Evolutionary conservation across 495 filamentous ascomycete species (phyloP).

Genomic region (Parachaetomium inaequale): DNA sequence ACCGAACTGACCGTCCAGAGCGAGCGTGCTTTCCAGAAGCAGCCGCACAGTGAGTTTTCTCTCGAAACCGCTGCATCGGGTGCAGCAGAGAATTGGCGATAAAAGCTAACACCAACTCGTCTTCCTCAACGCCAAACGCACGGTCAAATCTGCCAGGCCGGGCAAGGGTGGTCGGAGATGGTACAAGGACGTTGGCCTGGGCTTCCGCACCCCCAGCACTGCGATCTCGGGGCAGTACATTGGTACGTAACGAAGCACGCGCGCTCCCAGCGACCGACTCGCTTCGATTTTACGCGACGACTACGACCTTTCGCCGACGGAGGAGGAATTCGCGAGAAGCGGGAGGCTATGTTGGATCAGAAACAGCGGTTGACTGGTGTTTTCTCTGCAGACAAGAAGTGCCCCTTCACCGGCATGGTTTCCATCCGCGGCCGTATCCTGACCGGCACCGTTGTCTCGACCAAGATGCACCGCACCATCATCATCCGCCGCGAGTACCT

Average conservation of each 20-base stretch:
- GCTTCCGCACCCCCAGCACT: conserved; percentile 94
- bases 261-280: conserved; percentile 11
- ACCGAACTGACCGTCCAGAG: conserved; percentile 98
- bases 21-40: conserved; percentile 98
- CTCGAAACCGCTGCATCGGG: conserved; percentile 2
- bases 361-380: conserved; percentile 24
- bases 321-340: conserved; percentile 1
- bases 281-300: conserved; percentile 15
- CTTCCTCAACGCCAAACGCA: conserved; percentile 93
- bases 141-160: conserved; percentile 75
- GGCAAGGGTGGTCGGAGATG: conserved; percentile 89
- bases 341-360: not conserved
- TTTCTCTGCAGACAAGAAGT: conserved; percentile 88
- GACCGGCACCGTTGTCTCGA: conserved; percentile 96
- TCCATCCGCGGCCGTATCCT: conserved; percentile 99
- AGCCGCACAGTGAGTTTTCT: conserved; percentile 71
- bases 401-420: conserved; percentile 96
- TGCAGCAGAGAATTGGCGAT: conserved; percentile 11
- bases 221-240: conserved; percentile 99
- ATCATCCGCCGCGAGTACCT: conserved; percentile 99
- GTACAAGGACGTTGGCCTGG: conserved; percentile 99
- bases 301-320: not conserved
- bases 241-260: conserved; percentile 62
- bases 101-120: conserved; percentile 38
- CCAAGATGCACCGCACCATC: conserved; percentile 99